Base-by-base conservation (phyloP, 1,284 basidiomycete species). In the Ganoderma leucocontextum region DNA sequence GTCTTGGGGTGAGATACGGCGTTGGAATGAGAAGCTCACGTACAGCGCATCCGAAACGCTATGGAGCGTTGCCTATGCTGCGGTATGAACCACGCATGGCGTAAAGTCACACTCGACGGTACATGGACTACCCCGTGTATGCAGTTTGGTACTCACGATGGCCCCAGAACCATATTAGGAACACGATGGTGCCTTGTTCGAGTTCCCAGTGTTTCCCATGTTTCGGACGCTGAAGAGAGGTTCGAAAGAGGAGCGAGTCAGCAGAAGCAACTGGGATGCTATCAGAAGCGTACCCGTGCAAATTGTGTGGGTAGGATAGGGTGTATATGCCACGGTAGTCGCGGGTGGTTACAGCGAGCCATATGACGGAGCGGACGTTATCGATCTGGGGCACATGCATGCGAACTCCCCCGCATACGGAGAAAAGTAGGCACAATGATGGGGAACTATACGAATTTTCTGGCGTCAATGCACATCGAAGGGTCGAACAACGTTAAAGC, bases 231-330 rank as follows among this genome's bases (percentile, higher is more conserved):
- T 38, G 17, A 44, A 52, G 49, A 17, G 41, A 38, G 2, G 22
- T 61, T 39, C 22, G 19, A 57, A 22, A 47, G 9, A 19, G 5
- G 15, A 36, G 22, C 42, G 1, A 33, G 59, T 44, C 58, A 60
- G 58, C 19, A 19, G 29, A 42, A 8, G 38, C 3, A 9, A 60
- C 2, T 1, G 8, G 13, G 19, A 9, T 33, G 42, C 61, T 69
- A 69, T 69, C 64, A 19, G 68, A 66, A 69, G 68, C 64, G 9
- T 29, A 62, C 62, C 49, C 35, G 58, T 53, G 29, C 63, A 66
- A 63, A 62, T 47, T 41, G 52, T 65, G 65, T 62, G 68, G 39
- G 62, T 7, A 44, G 25, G 4, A 10, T 25, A 7, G 13, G 25
- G 19, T 47, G 4, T 22, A 55, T 59, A 60, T 59, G 68, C 36